A percentile compares a stretch with the other conserved stretches of the same genome.
Evolutionary conservation across 192 early-diverging fungal genomes (phyloP).

Genomic region (Coemansia sp.): DNA sequence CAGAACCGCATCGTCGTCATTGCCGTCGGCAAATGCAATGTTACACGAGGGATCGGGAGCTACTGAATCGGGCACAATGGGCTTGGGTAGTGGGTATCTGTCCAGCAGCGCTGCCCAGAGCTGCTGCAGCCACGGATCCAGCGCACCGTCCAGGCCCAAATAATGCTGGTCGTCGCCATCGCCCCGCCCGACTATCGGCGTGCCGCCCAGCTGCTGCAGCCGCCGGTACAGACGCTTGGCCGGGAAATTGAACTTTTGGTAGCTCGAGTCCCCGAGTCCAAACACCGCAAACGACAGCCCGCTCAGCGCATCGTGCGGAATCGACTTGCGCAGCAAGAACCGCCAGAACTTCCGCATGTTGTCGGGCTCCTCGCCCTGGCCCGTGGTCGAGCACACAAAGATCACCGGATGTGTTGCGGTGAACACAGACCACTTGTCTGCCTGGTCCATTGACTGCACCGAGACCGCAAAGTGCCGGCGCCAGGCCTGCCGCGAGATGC

Average conservation of each 20-base stretch:
- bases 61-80: constrained; percentile 8
- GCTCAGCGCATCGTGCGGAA: constrained; percentile 61
- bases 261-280: constrained; percentile 94
- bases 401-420: constrained; percentile 25
- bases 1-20: background rate
- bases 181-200: constrained; percentile 61
- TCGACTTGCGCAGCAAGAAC: constrained; percentile 78
- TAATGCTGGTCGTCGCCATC: constrained; percentile 97
- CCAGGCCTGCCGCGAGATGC: constrained; percentile 71
- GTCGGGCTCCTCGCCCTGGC: constrained; percentile 87
- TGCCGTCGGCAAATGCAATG: background rate
- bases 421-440: constrained; percentile 54
- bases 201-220: constrained; percentile 79
- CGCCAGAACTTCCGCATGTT: constrained; percentile 95
- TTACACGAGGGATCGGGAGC: constrained; percentile 20
- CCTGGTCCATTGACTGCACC: constrained; percentile 74
- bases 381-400: constrained; percentile 91
- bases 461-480: constrained; percentile 64
- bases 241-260: constrained; percentile 88
- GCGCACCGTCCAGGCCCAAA: constrained; percentile 79
- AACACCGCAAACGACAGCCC: constrained; percentile 80
- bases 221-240: constrained; percentile 88
- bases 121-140: constrained; percentile 81
- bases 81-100: constrained; percentile 57
- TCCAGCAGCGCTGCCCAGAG: constrained; percentile 69